phyloP scores from a whole-genome alignment of 176 grass and related monocot species.

The Thalia dealbata region DNA sequence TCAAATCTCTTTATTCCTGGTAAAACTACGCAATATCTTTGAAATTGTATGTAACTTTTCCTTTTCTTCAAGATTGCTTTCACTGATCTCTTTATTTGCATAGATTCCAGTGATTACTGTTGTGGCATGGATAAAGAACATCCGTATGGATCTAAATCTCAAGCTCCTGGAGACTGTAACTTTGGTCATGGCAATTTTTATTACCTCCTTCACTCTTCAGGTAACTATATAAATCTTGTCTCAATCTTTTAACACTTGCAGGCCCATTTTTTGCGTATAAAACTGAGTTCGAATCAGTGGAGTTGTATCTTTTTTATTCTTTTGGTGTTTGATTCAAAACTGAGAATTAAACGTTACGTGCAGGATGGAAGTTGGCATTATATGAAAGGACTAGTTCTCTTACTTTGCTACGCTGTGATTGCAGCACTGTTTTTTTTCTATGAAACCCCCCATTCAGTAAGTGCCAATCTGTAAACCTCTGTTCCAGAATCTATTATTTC shows the following conservation, averaged over 20 bases:
- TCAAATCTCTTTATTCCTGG: constrained; percentile 16
- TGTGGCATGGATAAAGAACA: constrained; percentile 10
- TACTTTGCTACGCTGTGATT: constrained; percentile 47
- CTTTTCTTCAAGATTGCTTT: neutral
- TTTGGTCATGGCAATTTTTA: constrained; percentile 16
- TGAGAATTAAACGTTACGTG: neutral
- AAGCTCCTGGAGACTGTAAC: constrained; percentile 9
- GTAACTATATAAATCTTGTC: neutral
- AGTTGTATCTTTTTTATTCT: neutral
- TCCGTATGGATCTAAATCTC: constrained; percentile 14
- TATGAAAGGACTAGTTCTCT: constrained; percentile 49
- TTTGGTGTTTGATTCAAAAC: neutral
- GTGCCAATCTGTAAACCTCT: neutral
- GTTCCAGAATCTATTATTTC: neutral
- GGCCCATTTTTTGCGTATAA: too few relatives aligned
- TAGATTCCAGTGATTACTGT: constrained; percentile 8
- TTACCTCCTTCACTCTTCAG: constrained; percentile 7
- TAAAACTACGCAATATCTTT: neutral
- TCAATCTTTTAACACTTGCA: too few relatives aligned
- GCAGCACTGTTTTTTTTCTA: constrained; percentile 36
- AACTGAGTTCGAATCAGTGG: neutral
- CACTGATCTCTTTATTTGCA: neutral
- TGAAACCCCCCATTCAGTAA: constrained; percentile 30
- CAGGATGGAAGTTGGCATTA: constrained; percentile 63
- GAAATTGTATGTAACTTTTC: neutral